A percentile compares a stretch with the other conserved stretches of the same genome.
These are phyloP conservation scores for Annulohypoxylon nitens DNA, from an alignment of 495 filamentous ascomycete species.

Conservation along the genomic window DNA sequence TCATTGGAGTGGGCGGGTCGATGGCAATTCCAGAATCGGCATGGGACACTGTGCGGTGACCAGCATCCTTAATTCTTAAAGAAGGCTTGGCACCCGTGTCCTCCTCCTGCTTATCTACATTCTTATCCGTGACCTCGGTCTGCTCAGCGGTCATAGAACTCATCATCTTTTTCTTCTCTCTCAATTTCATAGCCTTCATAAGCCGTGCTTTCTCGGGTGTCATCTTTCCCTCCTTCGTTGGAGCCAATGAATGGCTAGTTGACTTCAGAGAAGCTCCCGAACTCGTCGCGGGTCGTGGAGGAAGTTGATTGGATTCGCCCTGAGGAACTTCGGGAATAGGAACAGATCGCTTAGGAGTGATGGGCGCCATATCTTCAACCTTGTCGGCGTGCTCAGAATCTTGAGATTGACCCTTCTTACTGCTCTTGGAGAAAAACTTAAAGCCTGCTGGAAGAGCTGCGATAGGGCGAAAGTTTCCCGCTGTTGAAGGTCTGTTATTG, in stretches of 20 bases:
- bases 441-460: conserved; percentile 73
- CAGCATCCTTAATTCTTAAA: conserved; percentile 34
- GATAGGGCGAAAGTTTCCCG: conserved; percentile 75
- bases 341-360: conserved; percentile 33
- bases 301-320: conserved; percentile 52
- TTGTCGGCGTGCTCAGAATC: conserved; percentile 42
- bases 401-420: conserved; percentile 57
- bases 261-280: conserved; percentile 65
- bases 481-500: conserved; percentile 73
- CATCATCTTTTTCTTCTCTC: conserved; percentile 83
- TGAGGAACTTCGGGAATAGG: conserved; percentile 48
- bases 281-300: conserved; percentile 62
- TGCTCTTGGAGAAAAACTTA: conserved; percentile 62
- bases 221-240: conserved; percentile 69
- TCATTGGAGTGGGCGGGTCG: conserved; percentile 50
- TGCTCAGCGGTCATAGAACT: conserved; percentile 48
- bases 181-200: conserved; percentile 92
- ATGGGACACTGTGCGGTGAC: conserved; percentile 49
- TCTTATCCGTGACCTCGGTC: conserved; percentile 18
- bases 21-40: conserved; percentile 58
- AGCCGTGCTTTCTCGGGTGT: conserved; percentile 91
- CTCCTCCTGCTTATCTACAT: conserved; percentile 40
- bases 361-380: conserved; percentile 49
- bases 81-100: conserved; percentile 36
- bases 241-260: conserved; percentile 54